Conservation (phyloP, 768 basidiomycete species). For the Lenzites betulinus region DNA sequence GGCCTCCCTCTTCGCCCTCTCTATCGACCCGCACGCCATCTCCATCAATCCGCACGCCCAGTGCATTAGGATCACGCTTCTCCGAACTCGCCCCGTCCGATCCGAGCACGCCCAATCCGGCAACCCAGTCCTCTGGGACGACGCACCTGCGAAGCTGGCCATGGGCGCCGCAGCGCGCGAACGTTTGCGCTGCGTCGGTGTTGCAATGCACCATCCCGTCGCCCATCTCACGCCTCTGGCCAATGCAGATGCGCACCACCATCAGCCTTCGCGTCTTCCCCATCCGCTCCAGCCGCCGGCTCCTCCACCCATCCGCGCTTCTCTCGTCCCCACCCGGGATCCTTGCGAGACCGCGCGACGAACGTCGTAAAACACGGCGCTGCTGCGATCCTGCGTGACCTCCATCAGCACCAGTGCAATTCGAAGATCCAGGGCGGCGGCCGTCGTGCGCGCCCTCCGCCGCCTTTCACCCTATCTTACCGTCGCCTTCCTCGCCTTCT, state of each 20-base stretch:
- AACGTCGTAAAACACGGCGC: background rate
- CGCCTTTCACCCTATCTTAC: too few species aligned
- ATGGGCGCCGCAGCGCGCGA: too few species aligned
- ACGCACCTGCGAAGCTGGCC: background rate
- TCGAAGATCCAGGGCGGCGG: constrained; percentile 7
- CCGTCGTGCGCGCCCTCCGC: background rate
- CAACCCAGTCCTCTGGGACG: background rate
- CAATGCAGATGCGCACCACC: background rate
- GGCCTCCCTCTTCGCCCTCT: background rate
- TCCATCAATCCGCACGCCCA: background rate
- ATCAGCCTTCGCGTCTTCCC: background rate
- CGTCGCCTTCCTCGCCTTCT: too few species aligned
- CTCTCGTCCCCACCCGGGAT: background rate
- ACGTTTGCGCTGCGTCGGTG: too few species aligned
- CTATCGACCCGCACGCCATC: background rate
- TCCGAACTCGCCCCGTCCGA: background rate
- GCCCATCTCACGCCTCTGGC: background rate
- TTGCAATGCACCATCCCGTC: too few species aligned
- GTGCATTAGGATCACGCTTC: too few species aligned
- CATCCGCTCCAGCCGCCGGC: background rate
- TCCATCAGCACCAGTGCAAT: constrained; percentile 2
- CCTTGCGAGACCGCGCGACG: too few species aligned
- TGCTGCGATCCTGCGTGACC: background rate
- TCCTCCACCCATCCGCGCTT: background rate
- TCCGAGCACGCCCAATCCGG: background rate